These are phyloP conservation scores for Aspergillus hiratsukae DNA, from an alignment of 2,329 filamentous ascomycete genomes.

Conservation along the genomic window DNA sequence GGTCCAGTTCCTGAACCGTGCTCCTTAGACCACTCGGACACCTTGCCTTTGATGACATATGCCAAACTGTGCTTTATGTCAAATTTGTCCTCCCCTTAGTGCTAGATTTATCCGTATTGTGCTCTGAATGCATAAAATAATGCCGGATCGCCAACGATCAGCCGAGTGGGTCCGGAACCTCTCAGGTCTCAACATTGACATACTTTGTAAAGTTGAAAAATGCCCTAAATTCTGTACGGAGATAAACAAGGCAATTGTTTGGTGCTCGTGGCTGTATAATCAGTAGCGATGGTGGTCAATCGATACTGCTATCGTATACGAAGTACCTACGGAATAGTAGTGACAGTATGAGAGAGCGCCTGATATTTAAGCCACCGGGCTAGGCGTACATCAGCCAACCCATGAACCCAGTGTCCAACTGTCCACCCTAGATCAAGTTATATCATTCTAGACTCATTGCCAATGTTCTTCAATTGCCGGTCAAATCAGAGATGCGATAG, in stretches of 20 bases:
- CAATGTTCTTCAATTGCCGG: neutral
- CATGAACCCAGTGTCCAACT: too few species aligned
- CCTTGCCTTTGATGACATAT: neutral
- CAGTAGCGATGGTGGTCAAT: too few species aligned
- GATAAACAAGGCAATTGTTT: neutral
- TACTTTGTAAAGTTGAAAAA: neutral
- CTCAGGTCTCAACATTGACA: neutral
- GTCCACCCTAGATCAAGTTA: too few species aligned
- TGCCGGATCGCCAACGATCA: slow-evolving; percentile 1
- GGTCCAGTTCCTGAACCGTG: neutral
- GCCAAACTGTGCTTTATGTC: neutral
- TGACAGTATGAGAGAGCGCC: too few species aligned
- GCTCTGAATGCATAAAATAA: neutral
- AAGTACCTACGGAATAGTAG: too few species aligned
- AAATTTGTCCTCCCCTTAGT: neutral
- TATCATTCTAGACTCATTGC: too few species aligned
- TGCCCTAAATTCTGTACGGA: neutral
- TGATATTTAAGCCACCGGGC: too few species aligned
- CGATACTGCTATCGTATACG: too few species aligned
- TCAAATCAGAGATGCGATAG: neutral
- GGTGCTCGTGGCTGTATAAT: neutral
- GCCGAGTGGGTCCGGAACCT: slow-evolving; percentile 1
- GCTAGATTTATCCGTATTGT: neutral
- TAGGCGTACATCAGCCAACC: too few species aligned
- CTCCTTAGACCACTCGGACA: neutral